Conservation (phyloP, 2,329 filamentous ascomycete species). For the Alternaria arbusti region DNA sequence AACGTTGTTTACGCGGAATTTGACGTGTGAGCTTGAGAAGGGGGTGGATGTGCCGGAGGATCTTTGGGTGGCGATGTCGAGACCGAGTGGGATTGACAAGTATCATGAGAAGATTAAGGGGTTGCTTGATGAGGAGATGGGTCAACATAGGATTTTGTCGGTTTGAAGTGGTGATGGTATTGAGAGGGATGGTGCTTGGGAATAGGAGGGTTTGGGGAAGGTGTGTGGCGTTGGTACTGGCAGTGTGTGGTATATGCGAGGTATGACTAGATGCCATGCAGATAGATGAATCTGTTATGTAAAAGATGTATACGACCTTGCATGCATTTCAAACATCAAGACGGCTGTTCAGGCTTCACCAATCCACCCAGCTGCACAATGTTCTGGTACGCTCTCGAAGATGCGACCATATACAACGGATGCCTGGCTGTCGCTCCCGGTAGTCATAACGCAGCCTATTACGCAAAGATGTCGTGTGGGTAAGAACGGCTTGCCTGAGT, state of each 20-base stretch:
- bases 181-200: too few relatives aligned
- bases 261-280: too few relatives aligned
- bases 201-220: too few relatives aligned
- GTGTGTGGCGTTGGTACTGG: too few relatives aligned
- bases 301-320: too few relatives aligned
- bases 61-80: background rate
- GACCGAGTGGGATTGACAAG: background rate
- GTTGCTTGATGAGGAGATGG: background rate
- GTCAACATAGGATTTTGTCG: background rate
- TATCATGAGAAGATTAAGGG: background rate
- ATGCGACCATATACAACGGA: background rate
- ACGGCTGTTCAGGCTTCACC: background rate
- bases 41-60: background rate
- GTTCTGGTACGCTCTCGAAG: background rate
- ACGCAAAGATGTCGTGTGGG: fast-evolving
- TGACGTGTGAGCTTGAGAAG: background rate
- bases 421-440: background rate
- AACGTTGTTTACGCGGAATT: background rate
- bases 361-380: background rate
- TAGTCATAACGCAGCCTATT: background rate
- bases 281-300: background rate
- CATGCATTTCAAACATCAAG: background rate
- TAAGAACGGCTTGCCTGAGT: background rate
- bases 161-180: background rate
- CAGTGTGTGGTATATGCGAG: too few relatives aligned